Conservation (phyloP, 2,329 filamentous ascomycete species). For the Aspergillus niger region DNA sequence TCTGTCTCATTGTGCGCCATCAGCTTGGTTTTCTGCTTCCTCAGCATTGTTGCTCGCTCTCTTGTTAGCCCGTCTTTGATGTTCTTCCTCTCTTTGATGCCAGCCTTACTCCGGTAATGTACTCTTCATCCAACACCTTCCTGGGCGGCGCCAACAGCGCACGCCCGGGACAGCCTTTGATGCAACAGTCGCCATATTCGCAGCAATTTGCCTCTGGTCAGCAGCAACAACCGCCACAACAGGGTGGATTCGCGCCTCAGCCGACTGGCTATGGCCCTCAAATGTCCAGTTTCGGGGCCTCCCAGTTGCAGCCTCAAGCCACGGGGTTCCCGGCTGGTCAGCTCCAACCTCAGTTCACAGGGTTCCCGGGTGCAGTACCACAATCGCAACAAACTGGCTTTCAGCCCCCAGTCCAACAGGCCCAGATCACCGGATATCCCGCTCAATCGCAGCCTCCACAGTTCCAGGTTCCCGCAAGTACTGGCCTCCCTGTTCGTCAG, state of each 20-base stretch:
- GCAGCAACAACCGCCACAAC: slow-evolving; percentile 56
- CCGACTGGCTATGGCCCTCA: slow-evolving; percentile 59
- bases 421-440: slow-evolving; percentile 63
- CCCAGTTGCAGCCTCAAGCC: slow-evolving; percentile 64
- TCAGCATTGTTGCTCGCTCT: neutral
- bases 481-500: slow-evolving; percentile 54
- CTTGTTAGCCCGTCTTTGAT: neutral
- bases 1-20: slow-evolving; percentile 22
- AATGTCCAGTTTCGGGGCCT: slow-evolving; percentile 55
- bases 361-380: slow-evolving; percentile 47
- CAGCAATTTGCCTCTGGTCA: slow-evolving; percentile 44
- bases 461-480: slow-evolving; percentile 47
- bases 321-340: slow-evolving; percentile 63
- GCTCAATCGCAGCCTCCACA: slow-evolving; percentile 39
- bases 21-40: slow-evolving; percentile 1
- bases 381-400: slow-evolving; percentile 50
- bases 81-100: slow-evolving; percentile 27
- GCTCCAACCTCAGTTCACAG: slow-evolving; percentile 51
- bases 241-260: slow-evolving; percentile 58
- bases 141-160: slow-evolving; percentile 76
- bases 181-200: slow-evolving; percentile 52
- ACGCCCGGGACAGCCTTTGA: slow-evolving; percentile 64
- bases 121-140: slow-evolving; percentile 84
- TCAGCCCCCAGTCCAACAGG: slow-evolving; percentile 56
- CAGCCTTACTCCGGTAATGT: slow-evolving; percentile 62